Conservation (phyloP, 768 basidiomycete species). For the Suillus hirtellus region DNA sequence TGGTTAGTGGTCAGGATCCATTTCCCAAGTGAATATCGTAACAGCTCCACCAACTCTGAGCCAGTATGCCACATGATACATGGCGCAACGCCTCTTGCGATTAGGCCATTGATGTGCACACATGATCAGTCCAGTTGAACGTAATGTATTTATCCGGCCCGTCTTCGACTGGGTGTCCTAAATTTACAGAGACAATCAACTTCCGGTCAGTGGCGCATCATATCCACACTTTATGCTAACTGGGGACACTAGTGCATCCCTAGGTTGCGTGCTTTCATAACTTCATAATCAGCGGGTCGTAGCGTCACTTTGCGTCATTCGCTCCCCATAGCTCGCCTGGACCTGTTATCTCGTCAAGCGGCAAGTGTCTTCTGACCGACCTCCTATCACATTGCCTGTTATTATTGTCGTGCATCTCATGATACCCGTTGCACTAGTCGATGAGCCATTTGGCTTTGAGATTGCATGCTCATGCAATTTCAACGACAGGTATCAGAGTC, state of each 20-base stretch:
- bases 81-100: background rate
- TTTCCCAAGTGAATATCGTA: background rate
- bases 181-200: background rate
- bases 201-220: background rate
- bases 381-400: background rate
- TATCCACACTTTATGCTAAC: background rate
- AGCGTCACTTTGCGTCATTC: background rate
- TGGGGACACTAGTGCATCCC: background rate
- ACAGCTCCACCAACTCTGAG: background rate
- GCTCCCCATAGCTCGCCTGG: background rate
- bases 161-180: background rate
- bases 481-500: background rate
- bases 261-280: background rate
- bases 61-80: background rate
- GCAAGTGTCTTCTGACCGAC: background rate
- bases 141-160: background rate
- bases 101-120: background rate
- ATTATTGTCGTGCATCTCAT: background rate
- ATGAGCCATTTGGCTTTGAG: slow-evolving; percentile 6
- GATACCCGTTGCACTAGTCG: background rate
- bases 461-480: slow-evolving; percentile 11
- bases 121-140: background rate
- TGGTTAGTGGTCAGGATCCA: background rate
- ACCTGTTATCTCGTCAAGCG: background rate
- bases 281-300: background rate